Base-by-base conservation (phyloP, 441 rosid genomes). In the Pelargonium exstipulatum region DNA sequence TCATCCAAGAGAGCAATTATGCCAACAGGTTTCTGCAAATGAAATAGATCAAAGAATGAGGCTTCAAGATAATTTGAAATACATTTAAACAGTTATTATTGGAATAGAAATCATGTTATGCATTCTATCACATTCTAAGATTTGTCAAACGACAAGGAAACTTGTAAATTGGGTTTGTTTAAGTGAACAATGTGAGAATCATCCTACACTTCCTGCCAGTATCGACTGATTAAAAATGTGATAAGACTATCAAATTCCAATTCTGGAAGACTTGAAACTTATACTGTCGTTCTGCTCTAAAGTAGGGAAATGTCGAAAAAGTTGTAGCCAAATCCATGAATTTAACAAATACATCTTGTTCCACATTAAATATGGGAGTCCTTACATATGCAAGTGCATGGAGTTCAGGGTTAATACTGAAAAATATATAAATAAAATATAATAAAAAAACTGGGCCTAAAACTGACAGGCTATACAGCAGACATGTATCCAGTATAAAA, bases 11-110 rank as follows among this genome's bases (percentile, higher is more conserved):
- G 95, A 75, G 99, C 94, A 73, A 95, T 89, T 67, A 95, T 92
- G 74, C 99, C 99, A 83, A 97, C 98, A 62, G 99, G 99, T 86
- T 92, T 95, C 99, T 95, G 97, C 61, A 87, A 79, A 74, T 76
- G 16, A 53, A 68, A 13, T 13, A 7, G 4, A 4, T 22, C n/a
- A n/a, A 2, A 10, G 7, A 37, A 60, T 60, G 64, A 60, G 64
- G 22, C n/a, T 60, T 7, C 64, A 24, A 5, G 55, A 48, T 16
- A 55, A 17, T 17, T 6, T 8, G 18, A 12, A 24, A 24, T 46
- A 55, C 24, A 55, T 9, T 22, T 2, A 46, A 9, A 18, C 13
- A 12, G 17, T 4, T 22, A 53, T 13, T 37, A 55, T 4, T 22
- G 18, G 17, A 53, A 53, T 16, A 16, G 60, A 53, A 53, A 14